Evolutionary conservation across 139 green algal species (phyloP).

Genomic region (Chlorella sp.): DNA sequence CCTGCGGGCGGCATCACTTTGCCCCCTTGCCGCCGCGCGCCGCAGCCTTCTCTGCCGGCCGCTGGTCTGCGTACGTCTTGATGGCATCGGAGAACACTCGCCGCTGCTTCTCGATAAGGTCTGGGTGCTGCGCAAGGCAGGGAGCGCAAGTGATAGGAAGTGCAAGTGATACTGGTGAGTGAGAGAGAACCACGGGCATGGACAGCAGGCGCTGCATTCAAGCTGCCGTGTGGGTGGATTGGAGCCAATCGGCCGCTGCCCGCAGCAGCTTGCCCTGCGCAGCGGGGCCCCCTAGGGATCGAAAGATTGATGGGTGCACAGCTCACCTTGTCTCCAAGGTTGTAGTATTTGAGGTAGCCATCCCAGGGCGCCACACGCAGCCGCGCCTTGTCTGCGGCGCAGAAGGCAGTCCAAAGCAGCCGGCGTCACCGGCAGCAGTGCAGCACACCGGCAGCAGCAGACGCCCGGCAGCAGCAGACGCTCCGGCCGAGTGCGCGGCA

Average conservation of each 20-base stretch:
- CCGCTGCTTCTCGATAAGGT: constrained; percentile 90
- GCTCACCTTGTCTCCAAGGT: constrained; percentile 83
- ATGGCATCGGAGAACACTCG: constrained; percentile 62
- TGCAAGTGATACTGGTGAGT: background rate
- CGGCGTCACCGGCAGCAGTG: no score
- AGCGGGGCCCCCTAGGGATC: no score
- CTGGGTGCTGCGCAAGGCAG: constrained; percentile 56
- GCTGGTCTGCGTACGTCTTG: background rate
- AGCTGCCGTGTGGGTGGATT: no score
- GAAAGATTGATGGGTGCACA: no score
- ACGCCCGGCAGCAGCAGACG: background rate
- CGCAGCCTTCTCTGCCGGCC: background rate
- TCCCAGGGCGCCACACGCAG: constrained; percentile 93
- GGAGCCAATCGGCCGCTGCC: no score
- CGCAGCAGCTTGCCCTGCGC: no score
- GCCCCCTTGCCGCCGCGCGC: no score
- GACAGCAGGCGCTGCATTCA: background rate
- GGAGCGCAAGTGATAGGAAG: background rate
- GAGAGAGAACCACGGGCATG: background rate
- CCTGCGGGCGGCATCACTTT: no score
- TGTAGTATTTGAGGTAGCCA: constrained; percentile 99
- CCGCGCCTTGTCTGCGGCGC: constrained; percentile 58
- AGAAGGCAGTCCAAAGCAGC: no score
- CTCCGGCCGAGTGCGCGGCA: no score
- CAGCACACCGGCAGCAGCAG: no score